These are phyloP conservation scores for Leccinum fallax DNA, from an alignment of 1,284 basidiomycete genomes.

Conservation along the genomic window DNA sequence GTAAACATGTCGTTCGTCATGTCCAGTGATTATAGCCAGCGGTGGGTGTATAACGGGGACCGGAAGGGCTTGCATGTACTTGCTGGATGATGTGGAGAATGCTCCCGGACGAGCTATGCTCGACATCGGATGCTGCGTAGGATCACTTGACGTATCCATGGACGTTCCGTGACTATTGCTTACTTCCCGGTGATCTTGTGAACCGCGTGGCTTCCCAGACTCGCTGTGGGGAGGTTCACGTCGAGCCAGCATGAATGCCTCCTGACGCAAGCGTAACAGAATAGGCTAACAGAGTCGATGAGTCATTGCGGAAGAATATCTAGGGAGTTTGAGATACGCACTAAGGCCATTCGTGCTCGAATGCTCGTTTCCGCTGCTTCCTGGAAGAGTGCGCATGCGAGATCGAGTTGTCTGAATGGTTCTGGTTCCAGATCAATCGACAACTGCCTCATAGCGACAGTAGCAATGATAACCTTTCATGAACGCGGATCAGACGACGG, in stretches of 20 bases:
- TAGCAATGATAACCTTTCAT: slow-evolving; percentile 47
- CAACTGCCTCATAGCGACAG: slow-evolving; percentile 43
- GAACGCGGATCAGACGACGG: slow-evolving; percentile 2
- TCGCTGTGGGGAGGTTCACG: background rate
- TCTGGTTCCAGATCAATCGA: slow-evolving; percentile 43
- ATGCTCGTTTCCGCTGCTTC: slow-evolving; percentile 42
- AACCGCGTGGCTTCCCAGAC: background rate
- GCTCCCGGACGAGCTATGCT: background rate
- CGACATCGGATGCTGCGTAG: background rate
- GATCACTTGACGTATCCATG: background rate
- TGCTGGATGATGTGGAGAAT: background rate
- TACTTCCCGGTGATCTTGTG: slow-evolving; percentile 12
- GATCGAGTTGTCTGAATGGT: slow-evolving; percentile 44
- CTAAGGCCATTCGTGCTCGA: slow-evolving; percentile 36
- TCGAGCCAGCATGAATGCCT: slow-evolving; percentile 2
- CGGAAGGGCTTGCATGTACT: slow-evolving; percentile 2
- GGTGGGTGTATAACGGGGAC: background rate
- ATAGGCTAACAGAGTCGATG: slow-evolving; percentile 9
- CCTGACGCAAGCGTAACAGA: slow-evolving; percentile 7
- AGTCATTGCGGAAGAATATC: background rate
- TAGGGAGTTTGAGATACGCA: background rate
- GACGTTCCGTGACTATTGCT: slow-evolving; percentile 34
- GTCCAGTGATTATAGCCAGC: slow-evolving; percentile 1
- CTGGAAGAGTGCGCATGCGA: slow-evolving; percentile 43
- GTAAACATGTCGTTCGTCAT: slow-evolving; percentile 28